Evolutionary conservation across 2,329 filamentous ascomycete genomes (phyloP), one percentile per base, ranked within the genome.

Genomic region (Chrysoporthe cubensis): DNA sequence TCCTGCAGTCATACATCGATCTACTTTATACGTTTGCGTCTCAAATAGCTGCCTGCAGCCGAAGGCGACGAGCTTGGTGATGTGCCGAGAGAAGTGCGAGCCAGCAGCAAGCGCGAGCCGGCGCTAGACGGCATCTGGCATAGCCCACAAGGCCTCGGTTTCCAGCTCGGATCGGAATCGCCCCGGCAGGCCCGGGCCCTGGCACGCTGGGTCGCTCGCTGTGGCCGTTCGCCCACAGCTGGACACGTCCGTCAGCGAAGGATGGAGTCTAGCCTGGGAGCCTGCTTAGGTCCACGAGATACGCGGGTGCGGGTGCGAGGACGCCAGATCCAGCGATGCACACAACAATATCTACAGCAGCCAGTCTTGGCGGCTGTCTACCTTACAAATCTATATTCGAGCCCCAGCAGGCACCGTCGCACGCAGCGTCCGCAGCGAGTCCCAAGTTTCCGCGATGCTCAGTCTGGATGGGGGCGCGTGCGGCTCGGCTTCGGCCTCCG

Each of bases 401-500:
- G 4, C 9, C 14, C 16, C 16, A 18, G 14, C 13, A 9, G 56
- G 37, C 34, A 37, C 8, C 3, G 16, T 8, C 16, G 34, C 32
- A 16, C 18, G 34, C 32, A 34, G 34, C 21, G 42, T 16, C 56
- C 40, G 40, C 6, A 26, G 3, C 16, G 26, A 4, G 18, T 37
- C 9, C 50, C n/a, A 54, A 21, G 7, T 8, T 34, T 9, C 48
- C n/a, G 48, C 61, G 37, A 65, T 40, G 16, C 14, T 13, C 40
- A 42, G 42, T 48, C 42, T 54, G 54, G 63, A 64, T 43, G 50
- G 11, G 21, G 52, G 3, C 37, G 62, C 40, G 21, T 14, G 59
- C 65, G 32, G 16, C 61, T 69, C 67, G 67, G 67, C 61, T 8
- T 52, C 64, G 50, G 66, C 65, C 26, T 13, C 21, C 50, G 26